Percentiles rank a stretch among this genome's conserved stretches.
Evolutionary conservation across 176 grass and related monocot genomes (phyloP).

Genomic region (Melocanna baccifera): DNA sequence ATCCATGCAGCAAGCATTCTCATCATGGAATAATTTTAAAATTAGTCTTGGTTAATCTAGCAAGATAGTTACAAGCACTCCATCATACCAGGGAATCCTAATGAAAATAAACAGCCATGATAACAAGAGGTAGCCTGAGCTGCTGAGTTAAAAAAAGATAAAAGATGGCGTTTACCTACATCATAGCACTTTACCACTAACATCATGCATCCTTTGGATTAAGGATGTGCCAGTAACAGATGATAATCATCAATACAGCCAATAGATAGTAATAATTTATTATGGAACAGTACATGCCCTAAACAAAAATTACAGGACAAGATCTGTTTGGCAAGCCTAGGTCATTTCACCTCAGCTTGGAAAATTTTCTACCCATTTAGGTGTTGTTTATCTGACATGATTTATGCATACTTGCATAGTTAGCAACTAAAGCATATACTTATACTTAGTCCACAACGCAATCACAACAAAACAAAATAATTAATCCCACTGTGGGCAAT

Average conservation of each 20-base stretch:
- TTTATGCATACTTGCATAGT: background rate
- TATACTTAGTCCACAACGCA: background rate
- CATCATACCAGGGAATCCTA: background rate
- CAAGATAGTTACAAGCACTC: background rate
- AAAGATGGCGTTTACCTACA: background rate
- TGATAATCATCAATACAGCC: background rate
- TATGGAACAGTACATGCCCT: background rate
- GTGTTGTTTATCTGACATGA: background rate
- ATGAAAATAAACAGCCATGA: slow-evolving; percentile 5
- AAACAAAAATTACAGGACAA: background rate
- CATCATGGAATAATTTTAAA: slow-evolving; percentile 5
- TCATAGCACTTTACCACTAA: slow-evolving; percentile 11
- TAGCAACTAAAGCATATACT: background rate
- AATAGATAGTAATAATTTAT: background rate
- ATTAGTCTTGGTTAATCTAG: background rate
- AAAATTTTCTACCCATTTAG: background rate
- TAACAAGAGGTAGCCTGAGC: slow-evolving; percentile 2
- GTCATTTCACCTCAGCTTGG: background rate
- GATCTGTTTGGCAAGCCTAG: background rate
- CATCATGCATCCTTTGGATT: slow-evolving; percentile 11
- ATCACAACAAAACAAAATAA: background rate
- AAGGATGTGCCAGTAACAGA: background rate
- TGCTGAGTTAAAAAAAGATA: background rate
- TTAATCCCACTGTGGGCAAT: background rate
- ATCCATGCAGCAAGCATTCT: slow-evolving; percentile 9